These are phyloP conservation scores for Echium plantagineum DNA, from an alignment of 257 asterid species.

Conservation along the genomic window DNA sequence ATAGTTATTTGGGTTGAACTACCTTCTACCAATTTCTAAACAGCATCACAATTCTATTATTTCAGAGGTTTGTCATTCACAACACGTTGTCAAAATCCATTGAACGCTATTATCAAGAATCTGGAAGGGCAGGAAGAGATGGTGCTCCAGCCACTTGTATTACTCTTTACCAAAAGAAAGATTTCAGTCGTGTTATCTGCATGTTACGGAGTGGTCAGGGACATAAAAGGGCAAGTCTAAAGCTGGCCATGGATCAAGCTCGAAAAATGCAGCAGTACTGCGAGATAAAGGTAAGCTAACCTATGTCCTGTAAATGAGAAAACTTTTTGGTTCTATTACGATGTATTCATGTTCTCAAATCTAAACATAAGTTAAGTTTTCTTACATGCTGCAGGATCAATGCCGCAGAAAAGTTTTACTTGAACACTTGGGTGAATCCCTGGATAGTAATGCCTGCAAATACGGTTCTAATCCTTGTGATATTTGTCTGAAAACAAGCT, in stretches of 20 bases:
- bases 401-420: constrained; percentile 77
- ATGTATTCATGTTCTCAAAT: neutral
- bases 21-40: neutral
- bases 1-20: neutral
- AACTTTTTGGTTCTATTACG: neutral
- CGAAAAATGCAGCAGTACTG: constrained; percentile 83
- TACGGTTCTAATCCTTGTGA: constrained; percentile 81
- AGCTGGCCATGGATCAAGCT: constrained; percentile 83
- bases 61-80: constrained; percentile 91
- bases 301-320: neutral
- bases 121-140: constrained; percentile 98
- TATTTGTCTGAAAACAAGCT: constrained; percentile 63
- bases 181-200: constrained; percentile 86
- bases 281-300: constrained; percentile 57
- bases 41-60: neutral
- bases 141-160: constrained; percentile 56
- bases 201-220: constrained; percentile 81
- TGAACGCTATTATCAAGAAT: constrained; percentile 98
- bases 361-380: neutral
- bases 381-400: constrained; percentile 42
- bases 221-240: constrained; percentile 55
- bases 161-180: constrained; percentile 79
- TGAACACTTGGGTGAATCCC: constrained; percentile 76
- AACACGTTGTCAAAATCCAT: constrained; percentile 90
- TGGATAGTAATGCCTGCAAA: constrained; percentile 51